These are phyloP conservation scores for Mortierella sp. DNA, from an alignment of 371 early-diverging fungal genomes.

Conservation along the genomic window DNA sequence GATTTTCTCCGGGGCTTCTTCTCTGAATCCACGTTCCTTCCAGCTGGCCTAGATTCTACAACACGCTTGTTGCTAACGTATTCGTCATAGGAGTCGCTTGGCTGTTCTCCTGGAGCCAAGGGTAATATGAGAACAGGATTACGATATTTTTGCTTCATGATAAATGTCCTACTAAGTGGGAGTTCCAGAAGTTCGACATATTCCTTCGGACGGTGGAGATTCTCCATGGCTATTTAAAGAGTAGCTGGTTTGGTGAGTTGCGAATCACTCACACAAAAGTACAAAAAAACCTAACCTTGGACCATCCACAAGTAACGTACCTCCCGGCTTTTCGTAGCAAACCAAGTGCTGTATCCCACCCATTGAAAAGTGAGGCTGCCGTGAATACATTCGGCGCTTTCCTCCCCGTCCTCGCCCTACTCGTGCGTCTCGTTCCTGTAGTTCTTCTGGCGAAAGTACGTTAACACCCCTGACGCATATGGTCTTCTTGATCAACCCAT, in stretches of 20 bases:
- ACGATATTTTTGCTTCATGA: slow-evolving; percentile 31
- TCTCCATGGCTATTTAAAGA: slow-evolving; percentile 8
- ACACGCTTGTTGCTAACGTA: slow-evolving; percentile 29
- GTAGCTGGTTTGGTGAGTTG: not conserved
- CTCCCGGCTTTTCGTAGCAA: slow-evolving; percentile 40
- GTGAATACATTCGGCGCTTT: not conserved
- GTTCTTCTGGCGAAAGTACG: slow-evolving; percentile 11
- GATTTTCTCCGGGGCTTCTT: not conserved
- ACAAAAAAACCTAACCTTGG: not conserved
- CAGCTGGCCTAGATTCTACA: slow-evolving; percentile 1
- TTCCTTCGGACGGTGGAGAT: slow-evolving; percentile 33
- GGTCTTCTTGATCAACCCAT: slow-evolving; percentile 73
- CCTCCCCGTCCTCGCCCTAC: not conserved
- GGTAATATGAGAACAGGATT: slow-evolving; percentile 18
- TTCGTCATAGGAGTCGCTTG: slow-evolving; percentile 28
- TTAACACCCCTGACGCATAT: slow-evolving; percentile 62
- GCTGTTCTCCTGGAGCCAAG: not conserved
- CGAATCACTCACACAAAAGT: not conserved
- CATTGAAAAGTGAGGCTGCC: not conserved
- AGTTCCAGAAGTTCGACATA: slow-evolving; percentile 36
- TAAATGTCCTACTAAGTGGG: slow-evolving; percentile 33
- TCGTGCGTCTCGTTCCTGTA: not conserved
- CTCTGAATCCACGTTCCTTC: not conserved
- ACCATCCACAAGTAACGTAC: slow-evolving; percentile 2
- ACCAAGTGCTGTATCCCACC: slow-evolving; percentile 34